These are phyloP conservation scores for Bipolaris bicolor DNA, from an alignment of 2,329 filamentous ascomycete species.

Conservation along the genomic window DNA sequence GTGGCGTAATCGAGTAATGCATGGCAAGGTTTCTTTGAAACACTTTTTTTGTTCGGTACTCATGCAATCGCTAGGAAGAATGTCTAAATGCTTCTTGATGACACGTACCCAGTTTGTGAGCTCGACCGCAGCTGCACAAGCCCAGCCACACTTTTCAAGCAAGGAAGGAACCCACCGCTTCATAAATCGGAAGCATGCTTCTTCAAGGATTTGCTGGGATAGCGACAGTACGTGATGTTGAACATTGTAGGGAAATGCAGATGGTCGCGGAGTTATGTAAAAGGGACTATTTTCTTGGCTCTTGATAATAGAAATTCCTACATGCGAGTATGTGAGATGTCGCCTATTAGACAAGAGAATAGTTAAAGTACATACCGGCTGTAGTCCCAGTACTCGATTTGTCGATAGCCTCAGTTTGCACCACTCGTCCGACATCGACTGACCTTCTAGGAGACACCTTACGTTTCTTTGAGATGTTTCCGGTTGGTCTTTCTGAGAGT, in stretches of 20 bases:
- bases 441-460: not conserved
- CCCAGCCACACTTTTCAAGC: constrained; percentile 34
- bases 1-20: not conserved
- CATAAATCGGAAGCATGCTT: constrained; percentile 51
- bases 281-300: not conserved
- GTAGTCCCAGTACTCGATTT: not conserved
- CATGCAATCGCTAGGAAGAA: constrained; percentile 1
- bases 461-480: not conserved
- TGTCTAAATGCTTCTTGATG: constrained; percentile 21
- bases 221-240: constrained; percentile 50
- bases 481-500: not conserved
- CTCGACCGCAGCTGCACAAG: constrained; percentile 48
- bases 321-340: not conserved
- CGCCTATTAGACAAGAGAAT: not conserved
- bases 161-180: constrained; percentile 41
- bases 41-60: not conserved
- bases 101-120: constrained; percentile 46
- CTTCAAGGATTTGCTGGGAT: constrained; percentile 47
- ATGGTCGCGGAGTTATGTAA: not conserved
- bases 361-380: not conserved
- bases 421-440: not conserved
- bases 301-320: not conserved
- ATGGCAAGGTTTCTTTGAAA: not conserved
- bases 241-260: constrained; percentile 40
- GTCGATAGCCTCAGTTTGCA: not conserved